These are phyloP conservation scores for Lactarius trivialis DNA, from an alignment of 768 basidiomycete species.

Conservation along the genomic window DNA sequence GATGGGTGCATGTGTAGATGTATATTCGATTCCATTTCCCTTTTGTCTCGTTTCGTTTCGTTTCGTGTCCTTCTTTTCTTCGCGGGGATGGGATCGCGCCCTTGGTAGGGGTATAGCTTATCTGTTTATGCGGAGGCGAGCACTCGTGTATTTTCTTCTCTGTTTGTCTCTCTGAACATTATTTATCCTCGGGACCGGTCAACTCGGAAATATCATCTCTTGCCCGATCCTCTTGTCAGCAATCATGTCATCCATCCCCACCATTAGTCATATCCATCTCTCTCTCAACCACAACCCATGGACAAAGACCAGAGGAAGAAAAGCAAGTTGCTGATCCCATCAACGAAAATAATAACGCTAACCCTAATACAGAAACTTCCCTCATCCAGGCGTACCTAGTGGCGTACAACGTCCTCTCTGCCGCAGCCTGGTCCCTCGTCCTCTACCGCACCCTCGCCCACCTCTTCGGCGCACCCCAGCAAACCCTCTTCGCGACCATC, in stretches of 20 bases:
- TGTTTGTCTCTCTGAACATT: not conserved
- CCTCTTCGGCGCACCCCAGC: not conserved
- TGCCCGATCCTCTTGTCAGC: not conserved
- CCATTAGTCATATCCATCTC: not conserved
- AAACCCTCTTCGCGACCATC: slow-evolving; percentile 8
- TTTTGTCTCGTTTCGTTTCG: not conserved
- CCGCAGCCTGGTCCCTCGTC: slow-evolving; percentile 15
- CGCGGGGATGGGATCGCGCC: not conserved
- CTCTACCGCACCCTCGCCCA: slow-evolving; percentile 19
- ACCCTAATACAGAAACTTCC: not conserved
- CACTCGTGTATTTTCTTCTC: not conserved
- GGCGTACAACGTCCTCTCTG: slow-evolving; percentile 21
- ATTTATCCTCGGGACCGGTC: slow-evolving; percentile 2
- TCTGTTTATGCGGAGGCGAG: slow-evolving; percentile 2
- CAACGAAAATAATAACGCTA: not conserved
- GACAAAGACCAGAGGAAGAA: not conserved
- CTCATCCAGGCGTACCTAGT: slow-evolving; percentile 23
- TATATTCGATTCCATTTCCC: slow-evolving; percentile 2
- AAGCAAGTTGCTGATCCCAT: not conserved
- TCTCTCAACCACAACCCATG: not conserved
- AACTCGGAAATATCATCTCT: not conserved
- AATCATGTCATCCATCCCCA: not conserved
- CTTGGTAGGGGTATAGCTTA: slow-evolving; percentile 6
- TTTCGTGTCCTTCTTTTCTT: slow-evolving; percentile 2
- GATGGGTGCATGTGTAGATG: not conserved